phyloP scores from a whole-genome alignment of 371 early-diverging fungal genomes.

The Sporodiniella umbellata region DNA sequence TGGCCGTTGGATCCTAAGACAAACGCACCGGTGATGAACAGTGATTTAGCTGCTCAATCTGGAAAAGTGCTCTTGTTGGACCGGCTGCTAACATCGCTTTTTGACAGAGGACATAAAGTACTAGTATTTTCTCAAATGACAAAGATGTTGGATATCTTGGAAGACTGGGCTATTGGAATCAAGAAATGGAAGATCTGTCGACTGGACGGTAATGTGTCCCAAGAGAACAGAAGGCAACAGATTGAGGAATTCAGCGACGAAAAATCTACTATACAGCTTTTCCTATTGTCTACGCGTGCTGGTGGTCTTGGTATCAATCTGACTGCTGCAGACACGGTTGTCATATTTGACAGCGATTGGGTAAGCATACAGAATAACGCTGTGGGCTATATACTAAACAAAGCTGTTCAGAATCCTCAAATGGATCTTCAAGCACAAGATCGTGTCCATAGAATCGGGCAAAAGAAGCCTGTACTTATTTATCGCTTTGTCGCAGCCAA shows the following conservation, averaged over 20 bases:
- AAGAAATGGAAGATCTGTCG: slow-evolving; percentile 85
- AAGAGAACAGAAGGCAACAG: slow-evolving; percentile 76
- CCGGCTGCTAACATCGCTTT: slow-evolving; percentile 74
- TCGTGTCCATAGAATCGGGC: slow-evolving; percentile 96
- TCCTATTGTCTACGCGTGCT: slow-evolving; percentile 96
- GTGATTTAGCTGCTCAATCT: slow-evolving; percentile 61
- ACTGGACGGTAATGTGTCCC: slow-evolving; percentile 88
- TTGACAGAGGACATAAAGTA: slow-evolving; percentile 81
- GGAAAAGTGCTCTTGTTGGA: slow-evolving; percentile 92
- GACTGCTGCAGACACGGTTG: slow-evolving; percentile 93
- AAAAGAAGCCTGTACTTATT: slow-evolving; percentile 87
- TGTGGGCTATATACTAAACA: background rate
- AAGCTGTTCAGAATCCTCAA: slow-evolving; percentile 78
- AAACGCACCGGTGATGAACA: slow-evolving; percentile 36
- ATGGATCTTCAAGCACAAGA: slow-evolving; percentile 98
- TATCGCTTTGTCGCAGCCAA: slow-evolving; percentile 87
- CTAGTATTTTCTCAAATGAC: slow-evolving; percentile 96
- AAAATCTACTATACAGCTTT: slow-evolving; percentile 62
- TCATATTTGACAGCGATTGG: slow-evolving; percentile 94
- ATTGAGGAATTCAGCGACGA: slow-evolving; percentile 65
- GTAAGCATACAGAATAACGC: slow-evolving; percentile 29
- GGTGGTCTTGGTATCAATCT: slow-evolving; percentile 96
- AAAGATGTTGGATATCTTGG: slow-evolving; percentile 88
- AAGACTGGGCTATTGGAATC: slow-evolving; percentile 79
- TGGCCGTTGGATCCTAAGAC: slow-evolving; percentile 64